These are phyloP conservation scores for Brassica nigra DNA, from an alignment of 345 rosid genomes.

Conservation along the genomic window DNA sequence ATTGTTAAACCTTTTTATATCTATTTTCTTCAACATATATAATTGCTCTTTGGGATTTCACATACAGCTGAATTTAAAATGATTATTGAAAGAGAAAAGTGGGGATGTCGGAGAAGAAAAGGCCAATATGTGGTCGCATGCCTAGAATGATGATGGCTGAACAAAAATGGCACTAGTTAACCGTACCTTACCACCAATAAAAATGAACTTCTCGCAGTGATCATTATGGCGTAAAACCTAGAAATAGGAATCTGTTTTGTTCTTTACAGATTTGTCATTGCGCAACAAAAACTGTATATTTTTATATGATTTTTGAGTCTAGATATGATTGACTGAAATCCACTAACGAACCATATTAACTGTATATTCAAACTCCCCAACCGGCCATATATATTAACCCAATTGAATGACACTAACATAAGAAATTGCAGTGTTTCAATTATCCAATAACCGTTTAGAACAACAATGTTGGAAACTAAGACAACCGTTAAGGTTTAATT, in stretches of 20 bases:
- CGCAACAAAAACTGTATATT: neutral
- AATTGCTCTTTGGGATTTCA: too few species aligned
- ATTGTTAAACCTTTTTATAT: neutral
- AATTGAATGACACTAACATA: neutral
- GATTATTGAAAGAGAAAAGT: neutral
- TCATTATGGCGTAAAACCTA: neutral
- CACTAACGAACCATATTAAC: neutral
- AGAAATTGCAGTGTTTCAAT: neutral
- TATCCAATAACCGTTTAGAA: neutral
- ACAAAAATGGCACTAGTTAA: conserved; percentile 3
- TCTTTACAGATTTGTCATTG: neutral
- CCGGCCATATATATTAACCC: neutral
- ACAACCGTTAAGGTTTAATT: conserved; percentile 4
- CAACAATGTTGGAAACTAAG: neutral
- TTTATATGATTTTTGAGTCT: neutral
- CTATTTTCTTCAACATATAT: too few species aligned
- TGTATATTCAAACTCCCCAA: neutral
- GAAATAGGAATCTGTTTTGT: neutral
- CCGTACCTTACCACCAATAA: neutral
- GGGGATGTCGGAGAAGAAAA: conserved; percentile 12
- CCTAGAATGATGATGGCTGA: neutral
- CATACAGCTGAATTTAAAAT: neutral
- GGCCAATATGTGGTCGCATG: conserved; percentile 6
- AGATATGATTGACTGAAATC: neutral
- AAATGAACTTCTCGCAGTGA: neutral